Conservation (phyloP, 2,329 filamentous ascomycete genomes). For the Acrocalymma vagum region DNA sequence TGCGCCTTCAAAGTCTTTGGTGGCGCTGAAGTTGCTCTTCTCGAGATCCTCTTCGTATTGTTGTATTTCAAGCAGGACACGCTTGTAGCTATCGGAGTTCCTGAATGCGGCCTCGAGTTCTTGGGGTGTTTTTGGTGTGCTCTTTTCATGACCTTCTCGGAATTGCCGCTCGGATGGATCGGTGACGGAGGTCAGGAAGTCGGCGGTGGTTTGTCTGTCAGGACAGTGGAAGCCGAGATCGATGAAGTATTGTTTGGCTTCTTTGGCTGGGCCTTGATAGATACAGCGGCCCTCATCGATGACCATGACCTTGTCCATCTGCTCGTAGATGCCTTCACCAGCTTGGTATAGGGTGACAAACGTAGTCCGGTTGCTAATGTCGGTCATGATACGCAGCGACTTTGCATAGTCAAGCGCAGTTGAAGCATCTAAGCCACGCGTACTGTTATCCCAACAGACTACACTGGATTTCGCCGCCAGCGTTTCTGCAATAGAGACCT, state of each 20-base stretch:
- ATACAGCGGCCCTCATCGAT: constrained; percentile 77
- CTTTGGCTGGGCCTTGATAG: constrained; percentile 69
- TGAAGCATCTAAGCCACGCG: constrained; percentile 79
- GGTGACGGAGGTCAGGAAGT: constrained; percentile 79
- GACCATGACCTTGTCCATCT: constrained; percentile 83
- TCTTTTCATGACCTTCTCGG: constrained; percentile 64
- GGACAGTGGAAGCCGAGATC: constrained; percentile 70
- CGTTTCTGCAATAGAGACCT: constrained; percentile 77
- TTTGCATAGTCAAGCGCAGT: constrained; percentile 82
- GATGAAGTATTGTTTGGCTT: constrained; percentile 72
- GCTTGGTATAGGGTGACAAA: constrained; percentile 77
- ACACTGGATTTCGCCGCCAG: constrained; percentile 76
- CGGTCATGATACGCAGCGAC: constrained; percentile 81
- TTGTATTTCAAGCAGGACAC: constrained; percentile 67
- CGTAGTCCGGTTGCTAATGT: constrained; percentile 75
- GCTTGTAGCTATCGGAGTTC: constrained; percentile 68
- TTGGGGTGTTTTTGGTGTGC: constrained; percentile 72
- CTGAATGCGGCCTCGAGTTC: constrained; percentile 75
- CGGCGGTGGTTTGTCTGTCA: constrained; percentile 73
- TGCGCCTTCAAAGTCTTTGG: constrained; percentile 70
- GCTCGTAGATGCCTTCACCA: constrained; percentile 72
- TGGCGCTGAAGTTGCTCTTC: constrained; percentile 66
- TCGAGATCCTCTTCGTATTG: constrained; percentile 67
- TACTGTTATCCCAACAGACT: constrained; percentile 82
- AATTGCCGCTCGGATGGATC: constrained; percentile 77